Percentiles rank a stretch among this genome's conserved stretches.
phyloP scores from a whole-genome alignment of 1,284 basidiomycete species.

The Marasmius oreades region DNA sequence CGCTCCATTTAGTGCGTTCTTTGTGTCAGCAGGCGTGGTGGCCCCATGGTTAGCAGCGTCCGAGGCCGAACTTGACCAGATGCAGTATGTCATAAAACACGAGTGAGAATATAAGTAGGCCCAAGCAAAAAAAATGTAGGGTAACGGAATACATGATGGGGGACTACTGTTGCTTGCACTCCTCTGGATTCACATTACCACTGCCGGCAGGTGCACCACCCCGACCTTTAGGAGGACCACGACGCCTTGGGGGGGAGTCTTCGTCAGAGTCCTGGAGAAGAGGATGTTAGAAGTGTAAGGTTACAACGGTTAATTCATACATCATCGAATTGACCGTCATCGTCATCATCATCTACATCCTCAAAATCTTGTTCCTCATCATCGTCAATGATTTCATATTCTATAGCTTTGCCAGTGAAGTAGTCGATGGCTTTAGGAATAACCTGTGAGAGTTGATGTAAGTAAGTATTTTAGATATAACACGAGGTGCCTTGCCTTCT shows the following conservation, averaged over 20 bases:
- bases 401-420: constrained; percentile 95
- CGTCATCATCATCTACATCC: constrained; percentile 57
- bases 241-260: constrained; percentile 54
- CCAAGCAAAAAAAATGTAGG: background rate
- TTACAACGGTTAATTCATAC: constrained; percentile 14
- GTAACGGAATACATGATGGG: background rate
- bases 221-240: constrained; percentile 53
- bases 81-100: background rate
- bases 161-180: constrained; percentile 82
- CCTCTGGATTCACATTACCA: constrained; percentile 64
- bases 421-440: constrained; percentile 94
- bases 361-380: constrained; percentile 63
- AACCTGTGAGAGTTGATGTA: constrained; percentile 46
- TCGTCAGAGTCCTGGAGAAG: constrained; percentile 45
- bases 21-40: constrained; percentile 11
- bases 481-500: constrained; percentile 58
- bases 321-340: constrained; percentile 54
- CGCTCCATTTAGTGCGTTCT: background rate
- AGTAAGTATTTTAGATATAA: background rate
- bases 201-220: constrained; percentile 34
- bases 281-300: constrained; percentile 2
- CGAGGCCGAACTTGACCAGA: background rate
- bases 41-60: constrained; percentile 3
- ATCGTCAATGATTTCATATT: constrained; percentile 79
- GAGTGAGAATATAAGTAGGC: background rate